phyloP scores from a whole-genome alignment of 257 asterid genomes.

The Salvia miltiorrhiza region DNA sequence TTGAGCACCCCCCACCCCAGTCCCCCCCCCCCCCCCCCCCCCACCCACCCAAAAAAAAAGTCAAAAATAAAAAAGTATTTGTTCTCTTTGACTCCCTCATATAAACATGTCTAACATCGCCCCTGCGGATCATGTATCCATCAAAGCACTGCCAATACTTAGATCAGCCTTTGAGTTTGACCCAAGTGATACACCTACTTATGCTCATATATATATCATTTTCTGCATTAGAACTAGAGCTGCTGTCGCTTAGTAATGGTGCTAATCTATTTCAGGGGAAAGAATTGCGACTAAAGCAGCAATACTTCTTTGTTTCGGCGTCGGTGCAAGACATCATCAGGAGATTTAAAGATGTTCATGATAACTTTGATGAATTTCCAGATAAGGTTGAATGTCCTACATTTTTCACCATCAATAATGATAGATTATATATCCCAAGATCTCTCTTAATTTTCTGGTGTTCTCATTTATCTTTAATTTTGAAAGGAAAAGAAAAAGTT shows the following conservation, averaged over 20 bases:
- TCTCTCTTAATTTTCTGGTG: neutral
- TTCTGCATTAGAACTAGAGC: neutral
- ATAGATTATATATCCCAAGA: neutral
- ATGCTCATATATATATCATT: neutral
- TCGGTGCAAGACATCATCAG: slow-evolving; percentile 44
- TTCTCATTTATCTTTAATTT: neutral
- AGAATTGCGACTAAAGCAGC: slow-evolving; percentile 52
- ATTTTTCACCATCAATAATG: neutral
- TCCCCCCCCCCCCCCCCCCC: too few relatives aligned
- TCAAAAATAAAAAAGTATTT: neutral
- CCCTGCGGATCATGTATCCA: neutral
- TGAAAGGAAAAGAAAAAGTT: neutral
- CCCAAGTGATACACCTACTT: neutral
- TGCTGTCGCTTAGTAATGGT: neutral
- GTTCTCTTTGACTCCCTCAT: neutral
- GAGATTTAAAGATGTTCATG: slow-evolving; percentile 40
- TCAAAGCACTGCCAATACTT: neutral
- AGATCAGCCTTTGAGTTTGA: neutral
- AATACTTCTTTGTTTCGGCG: slow-evolving; percentile 53
- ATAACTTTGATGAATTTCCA: slow-evolving; percentile 47
- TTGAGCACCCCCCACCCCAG: neutral
- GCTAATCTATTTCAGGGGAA: slow-evolving; percentile 36
- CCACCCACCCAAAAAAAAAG: neutral
- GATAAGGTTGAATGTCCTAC: slow-evolving; percentile 28
- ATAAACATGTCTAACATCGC: neutral